Percentiles rank a stretch among this genome's conserved stretches.
These are phyloP conservation scores for Penicillium subrubescens DNA, from an alignment of 495 filamentous ascomycete species.

Conservation along the genomic window DNA sequence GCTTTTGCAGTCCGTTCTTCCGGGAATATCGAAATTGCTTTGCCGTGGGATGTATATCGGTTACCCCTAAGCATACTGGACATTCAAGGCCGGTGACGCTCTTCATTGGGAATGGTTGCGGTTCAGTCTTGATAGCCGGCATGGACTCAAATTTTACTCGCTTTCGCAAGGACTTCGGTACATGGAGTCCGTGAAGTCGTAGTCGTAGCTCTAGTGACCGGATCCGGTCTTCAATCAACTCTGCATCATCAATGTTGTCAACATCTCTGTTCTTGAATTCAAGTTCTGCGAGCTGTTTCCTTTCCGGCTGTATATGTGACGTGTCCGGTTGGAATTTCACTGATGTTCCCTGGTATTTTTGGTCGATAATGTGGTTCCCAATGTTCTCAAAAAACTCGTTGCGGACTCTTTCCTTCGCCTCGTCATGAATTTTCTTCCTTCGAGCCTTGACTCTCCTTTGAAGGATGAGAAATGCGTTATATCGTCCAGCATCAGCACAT, in stretches of 20 bases:
- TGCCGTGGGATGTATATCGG: no score
- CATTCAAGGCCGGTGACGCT: no score
- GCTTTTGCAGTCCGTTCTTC: no score
- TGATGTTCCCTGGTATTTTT: constrained; percentile 17
- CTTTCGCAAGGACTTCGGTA: background rate
- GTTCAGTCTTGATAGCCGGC: background rate
- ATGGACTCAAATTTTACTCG: constrained; percentile 4
- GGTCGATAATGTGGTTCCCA: constrained; percentile 24
- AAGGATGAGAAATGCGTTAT: constrained; percentile 11
- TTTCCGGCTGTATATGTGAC: constrained; percentile 19
- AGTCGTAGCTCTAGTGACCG: constrained; percentile 24
- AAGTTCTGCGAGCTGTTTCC: constrained; percentile 21
- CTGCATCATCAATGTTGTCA: constrained; percentile 15
- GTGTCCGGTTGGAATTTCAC: constrained; percentile 17
- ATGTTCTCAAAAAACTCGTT: constrained; percentile 21
- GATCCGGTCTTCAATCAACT: constrained; percentile 28
- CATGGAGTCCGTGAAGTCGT: constrained; percentile 15
- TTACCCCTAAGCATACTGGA: no score
- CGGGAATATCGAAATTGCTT: no score
- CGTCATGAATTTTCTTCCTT: constrained; percentile 15
- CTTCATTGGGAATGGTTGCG: constrained; percentile 1
- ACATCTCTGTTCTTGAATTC: constrained; percentile 30
- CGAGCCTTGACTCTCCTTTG: constrained; percentile 12
- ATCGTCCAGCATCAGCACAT: constrained; percentile 1
- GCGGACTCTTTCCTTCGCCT: constrained; percentile 5